Evolutionary conservation across 441 rosid species (phyloP), one percentile per base, ranked within the genome.

Genomic region (Bruguiera hainesii): DNA sequence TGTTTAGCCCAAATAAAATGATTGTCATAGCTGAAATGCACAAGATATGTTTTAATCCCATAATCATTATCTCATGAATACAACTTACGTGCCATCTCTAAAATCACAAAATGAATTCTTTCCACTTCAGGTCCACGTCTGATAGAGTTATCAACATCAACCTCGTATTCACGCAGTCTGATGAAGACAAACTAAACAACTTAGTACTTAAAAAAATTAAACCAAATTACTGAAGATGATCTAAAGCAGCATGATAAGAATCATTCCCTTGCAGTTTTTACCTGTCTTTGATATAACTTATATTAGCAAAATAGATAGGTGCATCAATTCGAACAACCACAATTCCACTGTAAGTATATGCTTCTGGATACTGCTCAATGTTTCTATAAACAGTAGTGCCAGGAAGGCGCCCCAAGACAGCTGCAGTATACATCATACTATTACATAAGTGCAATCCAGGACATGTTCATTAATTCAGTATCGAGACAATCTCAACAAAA

Each of bases 371-470:
- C 77, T 95, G 99, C 76, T 76, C 80, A 61, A 78, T 55, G 78
- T 92, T 95, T 83, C 99, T 89, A 77, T 95, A 95, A 63, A 95
- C 87, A 55, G 99, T 95, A 66, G 97, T 92, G 56, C 99, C 99
- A 63, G 99, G 99, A 80, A 92, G 98, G 52, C 98, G 93, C 9
- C 99, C 99, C 91, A 92, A 81, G 55, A 92, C 87, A 81, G 98
- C 99, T 95, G 89, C 77, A 77, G 64, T 33, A 55, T 57, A 71
- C 59, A 55, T 59, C 66, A 73, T 18, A 66, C 21, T 31, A 65
- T 61, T 46, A 59, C 60, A 67, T n/a, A 65, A 49, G 56, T 26
- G 52, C 49, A 35, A 15, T 53, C 58, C 10, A 55, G 58, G 25
- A 55, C 29, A 23, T 23, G 11, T 55, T 55, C 29, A 55, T 16